Evolutionary conservation across 2,329 filamentous ascomycete genomes (phyloP).

Genomic region (Aureobasidium zeae): DNA sequence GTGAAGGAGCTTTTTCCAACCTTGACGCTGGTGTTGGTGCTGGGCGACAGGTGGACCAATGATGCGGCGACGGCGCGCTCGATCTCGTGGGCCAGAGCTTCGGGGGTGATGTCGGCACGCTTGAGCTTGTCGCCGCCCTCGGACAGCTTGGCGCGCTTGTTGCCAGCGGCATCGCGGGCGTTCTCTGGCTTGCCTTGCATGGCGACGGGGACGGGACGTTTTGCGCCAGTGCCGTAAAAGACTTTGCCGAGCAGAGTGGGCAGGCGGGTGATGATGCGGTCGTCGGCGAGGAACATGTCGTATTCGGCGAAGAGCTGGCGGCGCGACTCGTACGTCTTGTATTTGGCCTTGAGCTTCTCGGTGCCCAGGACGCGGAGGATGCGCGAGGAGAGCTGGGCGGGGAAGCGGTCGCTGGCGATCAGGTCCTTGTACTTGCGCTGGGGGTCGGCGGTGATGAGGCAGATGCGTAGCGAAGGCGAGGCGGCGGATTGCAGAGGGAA

Average conservation of each 20-base stretch:
- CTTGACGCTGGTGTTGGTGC: constrained; percentile 69
- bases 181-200: constrained; percentile 48
- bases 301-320: constrained; percentile 77
- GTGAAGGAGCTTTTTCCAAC: constrained; percentile 69
- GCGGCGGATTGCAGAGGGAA: constrained; percentile 49
- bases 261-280: constrained; percentile 65
- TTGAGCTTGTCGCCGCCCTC: constrained; percentile 30
- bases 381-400: constrained; percentile 38
- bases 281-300: constrained; percentile 89
- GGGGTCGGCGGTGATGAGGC: constrained; percentile 73
- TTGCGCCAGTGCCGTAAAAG: constrained; percentile 75
- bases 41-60: constrained; percentile 68
- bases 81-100: constrained; percentile 70
- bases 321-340: constrained; percentile 77
- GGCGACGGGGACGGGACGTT: constrained; percentile 77
- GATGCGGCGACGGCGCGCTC: constrained; percentile 64
- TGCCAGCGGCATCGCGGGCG: constrained; percentile 43
- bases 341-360: constrained; percentile 79
- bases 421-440: constrained; percentile 88
- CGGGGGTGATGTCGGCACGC: constrained; percentile 46
- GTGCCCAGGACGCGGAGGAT: constrained; percentile 62
- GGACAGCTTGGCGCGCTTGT: constrained; percentile 36
- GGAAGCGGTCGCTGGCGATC: constrained; percentile 57
- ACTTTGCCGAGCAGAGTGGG: constrained; percentile 77
- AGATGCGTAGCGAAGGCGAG: constrained; percentile 51